Base-by-base conservation (phyloP, 2,329 filamentous ascomycete species). In the Clonostachys byssicola region DNA sequence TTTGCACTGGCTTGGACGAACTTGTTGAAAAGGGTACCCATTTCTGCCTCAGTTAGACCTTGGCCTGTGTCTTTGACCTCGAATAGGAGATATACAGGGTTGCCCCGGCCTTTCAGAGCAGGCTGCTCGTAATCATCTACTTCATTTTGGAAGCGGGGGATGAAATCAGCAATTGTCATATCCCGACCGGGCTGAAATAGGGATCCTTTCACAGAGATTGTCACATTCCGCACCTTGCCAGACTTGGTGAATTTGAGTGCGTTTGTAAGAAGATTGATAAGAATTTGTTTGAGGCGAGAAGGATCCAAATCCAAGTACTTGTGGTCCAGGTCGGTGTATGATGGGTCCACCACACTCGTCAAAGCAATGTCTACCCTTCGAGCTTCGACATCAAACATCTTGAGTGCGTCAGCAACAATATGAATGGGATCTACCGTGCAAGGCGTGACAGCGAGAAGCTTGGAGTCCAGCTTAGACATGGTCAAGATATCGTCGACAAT, bases 191-290 rank as follows among this genome's bases (percentile, higher is more conserved):
- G 74, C 18, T 62, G 62, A 16, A 58, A 56, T 34, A 55, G 62
- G 18, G 65, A 73, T 9, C 70, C 74, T 42, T 73, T 73, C 42
- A 82, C 62, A 34, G 62, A 65, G 3, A 81, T 68, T 2, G 65
- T 66, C 34, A 82, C 75, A 40, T 80, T 78, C 8, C 83, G 77
- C 12, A 71, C 78, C 14, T 74, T 72, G 16, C 84, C 80, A 0
- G 74, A 74, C 35, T 82, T 82, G 1, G 89, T 92, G 59, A 92
- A 92, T 57, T 92, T 92, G 62, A 92, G 84, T 0, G 88, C 86
- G 56, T 92, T 92, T 8, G 87, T 89, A 9, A 88, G 78, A 2
- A 92, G 74, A 56, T 92, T 92, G 61, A 92, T 90, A 5, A 92
- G 71, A 1, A 92, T 85, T 62, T 92, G 88, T 45, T 88, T 77